Conservation (phyloP, 345 rosid species). For the Turnera subulata region DNA sequence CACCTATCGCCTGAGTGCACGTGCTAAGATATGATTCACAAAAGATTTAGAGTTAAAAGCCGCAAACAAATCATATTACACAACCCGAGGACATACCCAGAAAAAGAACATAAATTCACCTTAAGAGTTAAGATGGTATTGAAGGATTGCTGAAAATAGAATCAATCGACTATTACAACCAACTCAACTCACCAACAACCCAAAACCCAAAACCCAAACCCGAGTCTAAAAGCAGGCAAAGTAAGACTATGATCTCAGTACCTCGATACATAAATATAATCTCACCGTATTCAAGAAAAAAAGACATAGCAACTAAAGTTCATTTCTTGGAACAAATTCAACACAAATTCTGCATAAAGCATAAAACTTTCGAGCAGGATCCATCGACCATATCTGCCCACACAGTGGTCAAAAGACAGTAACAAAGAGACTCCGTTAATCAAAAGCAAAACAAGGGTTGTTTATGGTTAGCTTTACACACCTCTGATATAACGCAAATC, state of each 20-base stretch:
- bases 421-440: background rate
- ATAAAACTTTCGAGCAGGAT: constrained; percentile 6
- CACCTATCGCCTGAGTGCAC: too few relatives aligned
- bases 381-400: background rate
- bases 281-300: background rate
- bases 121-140: too few relatives aligned
- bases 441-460: background rate
- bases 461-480: constrained; percentile 11
- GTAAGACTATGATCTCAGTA: background rate
- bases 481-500: constrained; percentile 76
- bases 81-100: too few relatives aligned
- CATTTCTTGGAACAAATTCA: too few relatives aligned
- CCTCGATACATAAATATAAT: too few relatives aligned
- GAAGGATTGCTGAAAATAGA: background rate
- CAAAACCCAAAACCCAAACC: background rate
- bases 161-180: too few relatives aligned
- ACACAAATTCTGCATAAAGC: background rate
- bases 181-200: background rate
- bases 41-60: too few relatives aligned
- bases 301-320: background rate
- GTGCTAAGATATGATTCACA: too few relatives aligned
- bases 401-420: background rate
- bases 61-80: too few relatives aligned
- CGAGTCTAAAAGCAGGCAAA: background rate
- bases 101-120: background rate